Percentiles rank a stretch among this genome's conserved stretches.
These are phyloP conservation scores for Angophora floribunda DNA, from an alignment of 345 rosid genomes.

Conservation along the genomic window DNA sequence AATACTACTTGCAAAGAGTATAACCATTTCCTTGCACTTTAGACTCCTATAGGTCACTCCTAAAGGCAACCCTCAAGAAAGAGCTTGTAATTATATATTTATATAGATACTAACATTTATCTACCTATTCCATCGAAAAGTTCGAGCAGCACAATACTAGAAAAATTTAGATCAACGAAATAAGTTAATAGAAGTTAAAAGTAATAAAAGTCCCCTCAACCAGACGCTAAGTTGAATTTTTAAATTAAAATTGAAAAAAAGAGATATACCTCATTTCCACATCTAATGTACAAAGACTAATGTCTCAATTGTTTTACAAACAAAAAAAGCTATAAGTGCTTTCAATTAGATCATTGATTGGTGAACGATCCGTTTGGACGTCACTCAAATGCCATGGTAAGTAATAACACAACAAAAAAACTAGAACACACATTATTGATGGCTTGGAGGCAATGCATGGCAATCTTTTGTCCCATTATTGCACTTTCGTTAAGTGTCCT, in stretches of 20 bases:
- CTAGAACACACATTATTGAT: neutral
- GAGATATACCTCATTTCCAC: neutral
- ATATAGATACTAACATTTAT: neutral
- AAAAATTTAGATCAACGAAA: neutral
- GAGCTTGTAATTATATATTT: neutral
- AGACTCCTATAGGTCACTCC: neutral
- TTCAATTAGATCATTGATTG: neutral
- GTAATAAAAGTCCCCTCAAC: neutral
- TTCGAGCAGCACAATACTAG: neutral
- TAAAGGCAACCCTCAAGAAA: neutral
- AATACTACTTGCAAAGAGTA: rapidly evolving
- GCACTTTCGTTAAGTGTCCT: no score
- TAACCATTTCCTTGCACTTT: neutral
- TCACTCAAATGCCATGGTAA: neutral
- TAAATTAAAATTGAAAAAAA: rapidly evolving
- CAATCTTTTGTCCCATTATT: no score
- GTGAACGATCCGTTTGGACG: neutral
- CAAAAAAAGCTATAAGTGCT: neutral
- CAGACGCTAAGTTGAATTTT: neutral
- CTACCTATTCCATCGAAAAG: neutral
- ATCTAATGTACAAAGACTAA: neutral
- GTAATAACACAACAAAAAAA: no score
- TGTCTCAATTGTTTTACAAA: neutral
- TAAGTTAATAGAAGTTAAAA: no score
- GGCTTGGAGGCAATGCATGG: neutral